These are phyloP conservation scores for Phytophthora lateralis DNA, from an alignment of 352 stramenopile species.

Conservation along the genomic window DNA sequence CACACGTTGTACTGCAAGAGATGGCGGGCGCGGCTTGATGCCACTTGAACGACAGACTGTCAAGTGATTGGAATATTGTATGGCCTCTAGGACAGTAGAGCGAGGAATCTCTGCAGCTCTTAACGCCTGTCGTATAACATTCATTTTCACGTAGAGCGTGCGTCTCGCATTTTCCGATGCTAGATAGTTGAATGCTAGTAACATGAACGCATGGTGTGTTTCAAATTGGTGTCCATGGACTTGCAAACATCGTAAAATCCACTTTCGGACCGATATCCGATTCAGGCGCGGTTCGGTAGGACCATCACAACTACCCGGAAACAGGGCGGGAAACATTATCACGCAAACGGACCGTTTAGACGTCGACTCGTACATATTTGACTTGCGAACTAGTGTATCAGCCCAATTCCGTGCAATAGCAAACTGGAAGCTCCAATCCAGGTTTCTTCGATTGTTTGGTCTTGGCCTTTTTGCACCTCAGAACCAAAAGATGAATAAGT, in stretches of 20 bases:
- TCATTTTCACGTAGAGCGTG: background rate
- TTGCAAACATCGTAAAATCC: slow-evolving; percentile 15
- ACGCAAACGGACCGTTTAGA: background rate
- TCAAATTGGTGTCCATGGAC: slow-evolving; percentile 24
- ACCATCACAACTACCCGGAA: slow-evolving; percentile 28
- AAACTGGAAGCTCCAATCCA: no score
- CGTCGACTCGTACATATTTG: background rate
- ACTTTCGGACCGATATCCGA: no score
- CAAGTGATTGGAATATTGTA: no score
- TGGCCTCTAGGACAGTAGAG: no score
- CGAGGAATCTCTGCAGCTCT: no score
- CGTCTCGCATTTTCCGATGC: background rate
- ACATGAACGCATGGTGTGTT: slow-evolving; percentile 12
- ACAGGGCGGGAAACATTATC: slow-evolving; percentile 21
- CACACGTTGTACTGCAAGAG: background rate
- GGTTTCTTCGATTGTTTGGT: no score
- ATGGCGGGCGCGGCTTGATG: background rate
- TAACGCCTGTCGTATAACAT: background rate
- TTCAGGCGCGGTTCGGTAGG: no score
- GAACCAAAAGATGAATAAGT: no score
- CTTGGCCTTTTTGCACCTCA: no score
- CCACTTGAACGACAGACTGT: no score
- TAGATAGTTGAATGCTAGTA: background rate
- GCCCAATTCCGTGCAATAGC: no score
- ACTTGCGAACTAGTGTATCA: slow-evolving; percentile 14